A percentile compares a stretch with the other conserved stretches of the same genome.
Evolutionary conservation across 148 eudicot species (phyloP).

Genomic region (Simmondsia chinensis): DNA sequence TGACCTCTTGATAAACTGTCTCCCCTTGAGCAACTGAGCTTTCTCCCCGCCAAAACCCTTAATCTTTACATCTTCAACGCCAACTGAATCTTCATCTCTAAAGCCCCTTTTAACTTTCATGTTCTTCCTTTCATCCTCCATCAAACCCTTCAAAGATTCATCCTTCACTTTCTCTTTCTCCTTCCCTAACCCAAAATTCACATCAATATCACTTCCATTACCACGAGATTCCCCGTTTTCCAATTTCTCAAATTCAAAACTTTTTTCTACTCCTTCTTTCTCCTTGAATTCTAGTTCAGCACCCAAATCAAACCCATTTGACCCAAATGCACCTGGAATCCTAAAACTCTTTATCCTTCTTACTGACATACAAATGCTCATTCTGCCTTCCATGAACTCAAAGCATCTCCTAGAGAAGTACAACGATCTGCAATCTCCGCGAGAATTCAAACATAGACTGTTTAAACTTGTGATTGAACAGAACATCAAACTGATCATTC

Average conservation of each 20-base stretch:
- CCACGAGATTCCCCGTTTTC: neutral
- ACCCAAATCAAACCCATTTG: slow-evolving; percentile 14
- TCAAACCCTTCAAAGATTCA: neutral
- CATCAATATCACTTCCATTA: neutral
- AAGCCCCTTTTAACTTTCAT: slow-evolving; percentile 3
- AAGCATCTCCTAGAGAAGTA: too few species aligned
- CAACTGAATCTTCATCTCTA: slow-evolving; percentile 18
- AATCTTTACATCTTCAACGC: slow-evolving; percentile 10
- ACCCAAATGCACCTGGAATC: slow-evolving; percentile 12
- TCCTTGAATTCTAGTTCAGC: slow-evolving; percentile 19
- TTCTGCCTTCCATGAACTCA: too few species aligned
- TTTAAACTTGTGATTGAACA: too few species aligned
- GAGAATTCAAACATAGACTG: too few species aligned
- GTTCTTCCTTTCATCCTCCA: slow-evolving; percentile 7
- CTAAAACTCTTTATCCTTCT: too few species aligned
- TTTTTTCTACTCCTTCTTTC: slow-evolving; percentile 6
- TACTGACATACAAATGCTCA: too few species aligned
- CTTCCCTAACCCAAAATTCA: neutral
- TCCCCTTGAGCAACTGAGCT: slow-evolving; percentile 5
- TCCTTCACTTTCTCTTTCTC: neutral
- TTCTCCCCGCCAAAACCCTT: slow-evolving; percentile 15
- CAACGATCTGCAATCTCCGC: too few species aligned
- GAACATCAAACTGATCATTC: too few species aligned
- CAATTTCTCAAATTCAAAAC: slow-evolving; percentile 1
- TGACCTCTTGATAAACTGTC: slow-evolving; percentile 41